phyloP scores from a whole-genome alignment of 2,329 filamentous ascomycete species.

The Colletotrichum sojae region DNA sequence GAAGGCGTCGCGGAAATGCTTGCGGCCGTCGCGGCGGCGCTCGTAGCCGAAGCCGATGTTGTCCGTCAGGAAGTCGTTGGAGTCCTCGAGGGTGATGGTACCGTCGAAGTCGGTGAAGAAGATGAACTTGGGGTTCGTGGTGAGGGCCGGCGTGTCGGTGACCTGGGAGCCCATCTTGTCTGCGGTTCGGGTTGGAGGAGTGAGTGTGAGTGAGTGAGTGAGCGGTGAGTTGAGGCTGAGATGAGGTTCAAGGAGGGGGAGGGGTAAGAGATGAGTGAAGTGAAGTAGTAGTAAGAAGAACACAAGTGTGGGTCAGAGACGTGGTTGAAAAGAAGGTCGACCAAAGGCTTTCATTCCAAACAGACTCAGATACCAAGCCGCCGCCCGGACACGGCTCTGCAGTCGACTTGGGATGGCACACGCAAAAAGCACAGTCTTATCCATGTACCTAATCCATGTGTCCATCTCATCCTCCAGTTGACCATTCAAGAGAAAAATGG shows the following conservation, averaged over 20 bases:
- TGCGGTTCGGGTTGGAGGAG: background rate
- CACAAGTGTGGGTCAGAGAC: constrained; percentile 7
- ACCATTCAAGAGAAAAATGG: background rate
- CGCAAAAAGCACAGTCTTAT: background rate
- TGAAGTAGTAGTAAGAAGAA: constrained; percentile 2
- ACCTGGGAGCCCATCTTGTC: constrained; percentile 59
- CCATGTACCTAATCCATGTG: background rate
- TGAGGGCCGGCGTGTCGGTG: constrained; percentile 69
- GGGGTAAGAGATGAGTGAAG: constrained; percentile 13
- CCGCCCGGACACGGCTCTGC: constrained; percentile 13
- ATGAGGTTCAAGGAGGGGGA: constrained; percentile 30
- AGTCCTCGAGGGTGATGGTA: constrained; percentile 84
- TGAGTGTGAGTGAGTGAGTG: background rate
- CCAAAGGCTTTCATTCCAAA: constrained; percentile 7
- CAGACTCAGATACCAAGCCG: constrained; percentile 18
- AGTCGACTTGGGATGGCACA: constrained; percentile 7
- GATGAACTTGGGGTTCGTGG: constrained; percentile 86
- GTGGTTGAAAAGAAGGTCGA: constrained; percentile 11
- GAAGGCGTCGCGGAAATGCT: constrained; percentile 89
- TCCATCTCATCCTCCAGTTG: background rate
- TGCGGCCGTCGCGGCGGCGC: constrained; percentile 75
- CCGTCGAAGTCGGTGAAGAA: constrained; percentile 99
- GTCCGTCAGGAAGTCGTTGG: constrained; percentile 84
- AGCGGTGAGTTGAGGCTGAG: background rate
- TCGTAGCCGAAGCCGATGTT: constrained; percentile 87